Percentiles rank a stretch among this genome's conserved stretches.
phyloP scores from a whole-genome alignment of 83 land plant genomes.

The Picea mariana region DNA sequence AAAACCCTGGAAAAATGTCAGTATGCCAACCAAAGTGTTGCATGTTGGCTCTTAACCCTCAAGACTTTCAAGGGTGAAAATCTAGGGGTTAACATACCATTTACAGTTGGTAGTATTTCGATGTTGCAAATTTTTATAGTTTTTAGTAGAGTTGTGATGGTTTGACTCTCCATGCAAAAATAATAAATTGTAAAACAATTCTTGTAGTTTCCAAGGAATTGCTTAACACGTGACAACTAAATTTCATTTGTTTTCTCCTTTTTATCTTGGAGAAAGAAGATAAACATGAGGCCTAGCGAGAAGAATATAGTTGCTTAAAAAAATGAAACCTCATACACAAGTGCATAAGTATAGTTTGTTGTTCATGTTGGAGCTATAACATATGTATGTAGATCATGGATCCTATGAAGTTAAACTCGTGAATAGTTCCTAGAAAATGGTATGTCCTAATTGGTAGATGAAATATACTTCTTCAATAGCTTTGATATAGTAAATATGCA shows the following conservation, averaged over 20 bases:
- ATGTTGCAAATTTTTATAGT: background rate
- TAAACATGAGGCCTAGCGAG: background rate
- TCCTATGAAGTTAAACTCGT: background rate
- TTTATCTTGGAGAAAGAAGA: background rate
- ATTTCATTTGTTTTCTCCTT: background rate
- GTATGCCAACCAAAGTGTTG: no score
- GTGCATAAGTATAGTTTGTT: background rate
- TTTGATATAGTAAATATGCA: background rate
- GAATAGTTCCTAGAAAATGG: conserved; percentile 1
- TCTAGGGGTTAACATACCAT: background rate
- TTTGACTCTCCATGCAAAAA: background rate
- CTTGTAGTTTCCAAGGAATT: background rate
- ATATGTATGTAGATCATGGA: background rate
- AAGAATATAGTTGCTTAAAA: background rate
- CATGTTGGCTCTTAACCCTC: no score
- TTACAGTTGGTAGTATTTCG: background rate
- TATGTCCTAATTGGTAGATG: background rate
- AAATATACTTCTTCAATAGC: background rate
- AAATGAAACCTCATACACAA: background rate
- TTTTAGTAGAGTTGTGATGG: background rate
- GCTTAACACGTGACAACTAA: background rate
- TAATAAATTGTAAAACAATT: background rate
- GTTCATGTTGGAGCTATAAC: background rate
- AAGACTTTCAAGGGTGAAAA: no score
- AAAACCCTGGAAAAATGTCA: no score